phyloP scores from a whole-genome alignment of 768 basidiomycete species.

The Pisolithus microcarpus region DNA sequence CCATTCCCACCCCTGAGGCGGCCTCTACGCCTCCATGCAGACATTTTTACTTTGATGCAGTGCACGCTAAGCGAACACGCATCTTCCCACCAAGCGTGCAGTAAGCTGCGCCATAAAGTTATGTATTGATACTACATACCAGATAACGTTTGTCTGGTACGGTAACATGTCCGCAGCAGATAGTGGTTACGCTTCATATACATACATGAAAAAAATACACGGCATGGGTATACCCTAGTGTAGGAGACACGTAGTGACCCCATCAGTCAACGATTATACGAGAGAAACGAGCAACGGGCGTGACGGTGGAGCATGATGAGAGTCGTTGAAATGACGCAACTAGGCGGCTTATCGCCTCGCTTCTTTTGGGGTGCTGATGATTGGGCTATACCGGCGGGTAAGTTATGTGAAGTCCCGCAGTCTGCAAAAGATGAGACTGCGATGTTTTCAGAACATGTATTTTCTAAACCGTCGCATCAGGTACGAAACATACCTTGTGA shows the following conservation, averaged over 20 bases:
- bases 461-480: conserved; percentile 17
- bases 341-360: conserved; percentile 22
- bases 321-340: conserved; percentile 21
- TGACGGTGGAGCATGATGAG: background rate
- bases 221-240: background rate
- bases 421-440: background rate
- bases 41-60: too few relatives aligned
- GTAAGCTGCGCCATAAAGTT: background rate
- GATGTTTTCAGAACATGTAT: conserved; percentile 6
- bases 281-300: background rate
- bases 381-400: conserved; percentile 3
- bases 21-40: too few relatives aligned
- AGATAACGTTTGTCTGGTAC: background rate
- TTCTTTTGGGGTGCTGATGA: conserved; percentile 22
- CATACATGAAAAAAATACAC: background rate
- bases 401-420: conserved; percentile 3
- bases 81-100: background rate
- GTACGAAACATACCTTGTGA: conserved; percentile 6
- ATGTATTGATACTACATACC: background rate
- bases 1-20: too few relatives aligned
- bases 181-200: background rate
- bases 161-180: background rate
- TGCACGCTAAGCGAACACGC: too few relatives aligned
- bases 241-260: background rate
- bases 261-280: background rate